Base-by-base conservation (phyloP, 352 stramenopile species). In the Pythium dissimile region DNA sequence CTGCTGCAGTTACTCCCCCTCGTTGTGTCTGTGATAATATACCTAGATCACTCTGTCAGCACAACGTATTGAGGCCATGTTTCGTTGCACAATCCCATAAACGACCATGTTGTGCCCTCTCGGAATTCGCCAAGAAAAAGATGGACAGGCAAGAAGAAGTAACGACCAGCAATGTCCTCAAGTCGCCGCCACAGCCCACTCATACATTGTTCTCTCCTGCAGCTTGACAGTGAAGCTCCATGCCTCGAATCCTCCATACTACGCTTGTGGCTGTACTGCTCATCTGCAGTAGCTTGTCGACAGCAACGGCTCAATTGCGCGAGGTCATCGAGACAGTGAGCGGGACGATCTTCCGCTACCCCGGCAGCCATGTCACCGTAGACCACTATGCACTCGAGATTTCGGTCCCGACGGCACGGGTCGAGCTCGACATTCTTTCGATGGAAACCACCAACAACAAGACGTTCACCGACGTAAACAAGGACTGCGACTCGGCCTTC, bases 391-490 rank as follows among this genome's bases (percentile, higher is more conserved):
- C 54, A 9, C 58, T 90, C 37, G 53, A 57, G 27, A 67, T 87
- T 51, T 62, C 62, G 2, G 66, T 70, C 2, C 28, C 70, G 1
- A 60, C 66, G 0, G 75, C 77, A 8, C 60, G 83, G 11, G 63
- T 90, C 27, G 76, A 88, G 54, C 79, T 90, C 39, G 72, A 90
- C 55, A 57, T 88, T 42, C 54, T 90, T 21, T 86, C 80, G 13
- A 77, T 80, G 67, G 80, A 88, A 63, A 86, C 75, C 6, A 53
- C 53, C 13, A 64, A 76, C 45, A 82, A 82, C 52, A 27, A 46
- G 27, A 79, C 67, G 26, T 82, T 82, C 54, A 24, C 62, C 0
- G 80, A 90, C 44, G 77, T 90, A 11, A 90, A 90, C 57, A 27
- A 28, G 7, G 75, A 90, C 51, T 90, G 80, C 41, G 80, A 90